A percentile compares a stretch with the other conserved stretches of the same genome.
Evolutionary conservation across 352 stramenopile genomes (phyloP).

Genomic region (Phytophthora fragariae): DNA sequence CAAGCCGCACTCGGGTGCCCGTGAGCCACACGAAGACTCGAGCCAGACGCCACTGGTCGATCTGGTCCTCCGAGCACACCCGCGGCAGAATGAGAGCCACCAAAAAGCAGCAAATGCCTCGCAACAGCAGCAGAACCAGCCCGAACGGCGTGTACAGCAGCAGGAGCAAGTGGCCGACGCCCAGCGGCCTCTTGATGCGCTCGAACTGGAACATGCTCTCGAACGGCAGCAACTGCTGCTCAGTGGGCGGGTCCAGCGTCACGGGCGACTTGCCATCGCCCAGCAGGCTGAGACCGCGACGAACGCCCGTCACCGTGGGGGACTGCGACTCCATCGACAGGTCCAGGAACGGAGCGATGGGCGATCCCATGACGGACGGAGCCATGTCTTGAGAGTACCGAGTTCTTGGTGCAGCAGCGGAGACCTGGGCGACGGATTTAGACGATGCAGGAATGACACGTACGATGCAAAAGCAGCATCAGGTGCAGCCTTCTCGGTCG

Average conservation of each 20-base stretch:
- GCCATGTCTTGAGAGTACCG: conserved; percentile 14
- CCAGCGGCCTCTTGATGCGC: conserved; percentile 61
- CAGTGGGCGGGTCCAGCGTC: conserved; percentile 36
- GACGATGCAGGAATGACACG: conserved; percentile 6
- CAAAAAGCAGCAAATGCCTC: conserved; percentile 45
- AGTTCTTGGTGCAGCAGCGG: not conserved
- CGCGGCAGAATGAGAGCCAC: conserved; percentile 54
- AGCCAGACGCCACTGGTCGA: conserved; percentile 54
- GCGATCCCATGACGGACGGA: conserved; percentile 33
- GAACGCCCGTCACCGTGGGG: conserved; percentile 28
- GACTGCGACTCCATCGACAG: conserved; percentile 44
- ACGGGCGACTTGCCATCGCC: conserved; percentile 34
- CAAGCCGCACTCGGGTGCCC: conserved; percentile 53
- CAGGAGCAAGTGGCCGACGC: conserved; percentile 52
- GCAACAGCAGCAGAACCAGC: conserved; percentile 54
- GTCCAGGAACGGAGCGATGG: conserved; percentile 40
- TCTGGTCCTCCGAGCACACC: conserved; percentile 54
- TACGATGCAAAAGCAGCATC: not conserved
- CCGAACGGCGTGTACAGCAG: conserved; percentile 69
- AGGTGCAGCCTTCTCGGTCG: not conserved
- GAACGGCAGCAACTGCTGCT: conserved; percentile 51
- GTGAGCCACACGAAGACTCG: conserved; percentile 50
- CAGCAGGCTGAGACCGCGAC: conserved; percentile 41
- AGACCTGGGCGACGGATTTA: conserved; percentile 14
- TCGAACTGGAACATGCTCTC: conserved; percentile 77